Evolutionary conservation across 305 asterid species (phyloP).

Genomic region (Nicotiana rustica): DNA sequence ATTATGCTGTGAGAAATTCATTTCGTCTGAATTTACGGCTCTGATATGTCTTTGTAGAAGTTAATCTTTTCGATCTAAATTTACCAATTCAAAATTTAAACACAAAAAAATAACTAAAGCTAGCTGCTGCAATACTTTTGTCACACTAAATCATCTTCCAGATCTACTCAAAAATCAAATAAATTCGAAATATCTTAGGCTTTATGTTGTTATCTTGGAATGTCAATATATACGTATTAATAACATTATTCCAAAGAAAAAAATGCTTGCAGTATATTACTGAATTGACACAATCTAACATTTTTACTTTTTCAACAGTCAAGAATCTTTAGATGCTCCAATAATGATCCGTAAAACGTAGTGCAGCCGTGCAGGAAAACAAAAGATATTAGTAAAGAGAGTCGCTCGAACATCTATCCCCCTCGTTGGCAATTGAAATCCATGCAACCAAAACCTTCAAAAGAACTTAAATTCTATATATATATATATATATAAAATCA

Average conservation of each 20-base stretch:
- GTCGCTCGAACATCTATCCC: neutral
- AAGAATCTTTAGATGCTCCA: neutral
- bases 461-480: neutral
- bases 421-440: neutral
- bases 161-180: neutral
- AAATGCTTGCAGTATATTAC: neutral
- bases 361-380: no score
- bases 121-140: neutral
- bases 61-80: neutral
- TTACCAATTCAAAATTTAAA: neutral
- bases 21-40: neutral
- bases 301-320: neutral
- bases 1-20: no score
- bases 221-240: neutral
- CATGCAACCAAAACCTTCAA: constrained; percentile 19
- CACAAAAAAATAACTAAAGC: neutral
- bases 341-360: neutral
- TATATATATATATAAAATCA: no score
- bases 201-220: constrained; percentile 21
- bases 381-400: no score
- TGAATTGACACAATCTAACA: neutral
- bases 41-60: neutral
- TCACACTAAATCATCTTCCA: neutral
- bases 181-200: constrained; percentile 6
- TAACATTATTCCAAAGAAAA: no score